Base-by-base conservation (phyloP, 1,139 yeast species). In the Maudiozyma humilis region DNA sequence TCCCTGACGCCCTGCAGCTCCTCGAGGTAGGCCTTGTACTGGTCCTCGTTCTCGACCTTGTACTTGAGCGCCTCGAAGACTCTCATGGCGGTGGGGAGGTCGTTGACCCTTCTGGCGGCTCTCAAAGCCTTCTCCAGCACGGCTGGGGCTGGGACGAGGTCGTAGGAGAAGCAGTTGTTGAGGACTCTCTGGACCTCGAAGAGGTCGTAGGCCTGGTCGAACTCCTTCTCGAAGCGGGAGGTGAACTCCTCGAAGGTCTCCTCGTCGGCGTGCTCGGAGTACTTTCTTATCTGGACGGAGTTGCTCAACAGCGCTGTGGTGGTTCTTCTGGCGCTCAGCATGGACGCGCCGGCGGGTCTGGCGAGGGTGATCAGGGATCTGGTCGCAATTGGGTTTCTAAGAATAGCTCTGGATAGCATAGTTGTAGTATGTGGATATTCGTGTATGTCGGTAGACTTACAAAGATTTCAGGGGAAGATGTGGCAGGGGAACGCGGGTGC, bases 101-200 rank as follows among this genome's bases (percentile, higher is more conserved):
- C 98, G 70, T 93, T 88, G 56, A 91, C 97, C 73, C 98, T 86
- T 79, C 98, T 88, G 63, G 97, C 91, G 44, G 98, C 98, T 72
- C 85, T 82, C 66, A 91, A 78, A 43, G 98, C 98, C 73, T 85
- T 85, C 71, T 87, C 96, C 64, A 91, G 77, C 52, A 91, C 97
- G 49, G 84, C 80, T 55, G 98, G 98, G 32, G 98, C 93, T 55
- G 98, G 98, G 47, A 91, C 98, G 69, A 93, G 79, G 72, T 91
- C 98, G 75, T 91, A 91, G 17, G 97, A 85, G 74, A 91, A 91
- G 69, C 94, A 88, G 75, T 91, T 93, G 80, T 93, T 91, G 66
- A 93, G 78, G 53, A 82, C 85, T 68, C 91, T 67, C 72, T 87
- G 96, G 50, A 91, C 97, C 75, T 91, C 99, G 62, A 91, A 91